These are phyloP conservation scores for Poa pratensis DNA, from an alignment of 176 grass and related monocot genomes.

Conservation along the genomic window DNA sequence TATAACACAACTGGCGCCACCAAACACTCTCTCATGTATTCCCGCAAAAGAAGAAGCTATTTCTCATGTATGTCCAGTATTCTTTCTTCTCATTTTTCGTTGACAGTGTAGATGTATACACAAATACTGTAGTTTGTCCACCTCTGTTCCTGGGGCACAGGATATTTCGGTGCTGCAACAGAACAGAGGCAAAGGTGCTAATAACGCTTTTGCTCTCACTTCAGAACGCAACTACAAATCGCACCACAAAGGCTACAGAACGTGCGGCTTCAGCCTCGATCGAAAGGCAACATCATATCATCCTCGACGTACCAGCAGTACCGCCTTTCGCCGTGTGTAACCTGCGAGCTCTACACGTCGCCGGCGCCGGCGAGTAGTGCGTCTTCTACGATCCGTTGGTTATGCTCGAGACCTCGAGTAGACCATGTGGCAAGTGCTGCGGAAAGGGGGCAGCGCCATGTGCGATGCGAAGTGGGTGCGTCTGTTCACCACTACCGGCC, in stretches of 20 bases:
- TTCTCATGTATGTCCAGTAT: not conserved
- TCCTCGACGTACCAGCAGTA: not conserved
- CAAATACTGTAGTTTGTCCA: not conserved
- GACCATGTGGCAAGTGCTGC: constrained; percentile 48
- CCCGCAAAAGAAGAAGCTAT: too few relatives aligned
- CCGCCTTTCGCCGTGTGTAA: not conserved
- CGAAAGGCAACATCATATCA: not conserved
- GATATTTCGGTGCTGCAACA: not conserved
- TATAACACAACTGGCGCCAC: too few relatives aligned
- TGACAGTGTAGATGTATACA: not conserved
- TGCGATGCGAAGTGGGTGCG: constrained; percentile 32
- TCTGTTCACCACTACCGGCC: constrained; percentile 40
- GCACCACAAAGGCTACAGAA: not conserved
- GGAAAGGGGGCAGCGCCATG: constrained; percentile 35
- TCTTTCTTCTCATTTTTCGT: not conserved
- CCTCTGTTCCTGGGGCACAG: not conserved
- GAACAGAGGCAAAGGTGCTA: constrained; percentile 29
- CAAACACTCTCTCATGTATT: too few relatives aligned
- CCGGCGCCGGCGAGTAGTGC: not conserved
- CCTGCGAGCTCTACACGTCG: not conserved
- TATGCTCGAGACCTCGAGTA: not conserved
- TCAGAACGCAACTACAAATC: not conserved
- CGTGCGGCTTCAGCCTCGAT: constrained; percentile 5
- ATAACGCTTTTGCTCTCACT: not conserved
- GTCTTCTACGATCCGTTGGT: not conserved